Percentiles rank a stretch among this genome's conserved stretches.
Evolutionary conservation across 2,329 filamentous ascomycete genomes (phyloP).

Genomic region (Hypoxylon sp.): DNA sequence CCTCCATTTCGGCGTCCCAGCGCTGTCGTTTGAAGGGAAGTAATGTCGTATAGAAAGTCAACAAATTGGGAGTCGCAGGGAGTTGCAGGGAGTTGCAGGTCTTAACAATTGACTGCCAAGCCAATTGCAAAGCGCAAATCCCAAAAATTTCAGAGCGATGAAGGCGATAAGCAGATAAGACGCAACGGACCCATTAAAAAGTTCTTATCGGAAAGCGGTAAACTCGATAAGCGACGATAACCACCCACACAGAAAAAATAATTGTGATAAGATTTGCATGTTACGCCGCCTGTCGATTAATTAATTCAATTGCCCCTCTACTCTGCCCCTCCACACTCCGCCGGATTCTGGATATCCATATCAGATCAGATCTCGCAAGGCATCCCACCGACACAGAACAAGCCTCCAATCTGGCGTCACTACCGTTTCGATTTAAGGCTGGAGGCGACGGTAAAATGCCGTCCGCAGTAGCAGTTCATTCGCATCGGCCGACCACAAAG

Average conservation of each 20-base stretch:
- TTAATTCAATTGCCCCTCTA: conserved; percentile 38
- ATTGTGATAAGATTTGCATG: conserved; percentile 30
- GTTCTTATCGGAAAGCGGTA: conserved; percentile 24
- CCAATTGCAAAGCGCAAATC: conserved; percentile 18
- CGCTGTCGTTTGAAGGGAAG: not conserved
- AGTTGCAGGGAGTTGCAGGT: too few species aligned
- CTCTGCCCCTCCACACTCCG: conserved; percentile 43
- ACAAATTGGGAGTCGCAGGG: not conserved
- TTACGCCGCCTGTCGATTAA: conserved; percentile 11
- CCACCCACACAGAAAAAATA: conserved; percentile 37
- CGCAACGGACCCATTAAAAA: conserved; percentile 30
- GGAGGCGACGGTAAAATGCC: conserved; percentile 81
- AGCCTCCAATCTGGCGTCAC: conserved; percentile 69
- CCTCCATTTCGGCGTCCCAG: conserved; percentile 44
- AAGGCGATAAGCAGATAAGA: conserved; percentile 34
- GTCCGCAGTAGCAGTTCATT: conserved; percentile 76
- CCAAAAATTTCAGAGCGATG: conserved; percentile 40
- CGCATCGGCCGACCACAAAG: conserved; percentile 95
- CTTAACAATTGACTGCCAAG: conserved; percentile 28
- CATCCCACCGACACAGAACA: conserved; percentile 3
- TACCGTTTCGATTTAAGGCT: conserved; percentile 91
- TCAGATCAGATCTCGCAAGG: conserved; percentile 2
- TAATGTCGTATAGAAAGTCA: not conserved
- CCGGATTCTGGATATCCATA: too few species aligned
- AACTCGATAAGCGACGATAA: conserved; percentile 33